Conservation (phyloP, 805 yeast species). For the Candida coleopterorum region DNA sequence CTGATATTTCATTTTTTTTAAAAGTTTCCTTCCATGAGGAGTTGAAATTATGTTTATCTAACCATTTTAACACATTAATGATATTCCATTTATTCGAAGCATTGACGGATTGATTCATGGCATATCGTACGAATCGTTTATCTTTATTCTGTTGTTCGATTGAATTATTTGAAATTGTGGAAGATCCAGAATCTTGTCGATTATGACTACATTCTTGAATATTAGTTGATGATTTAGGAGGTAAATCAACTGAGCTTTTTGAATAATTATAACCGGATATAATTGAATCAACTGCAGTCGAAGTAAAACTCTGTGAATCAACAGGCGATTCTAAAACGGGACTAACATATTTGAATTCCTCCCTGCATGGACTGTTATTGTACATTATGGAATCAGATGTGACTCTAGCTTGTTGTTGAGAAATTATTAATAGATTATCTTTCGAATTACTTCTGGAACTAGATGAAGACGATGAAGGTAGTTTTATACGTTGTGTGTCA, state of each 20-base stretch:
- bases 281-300: constrained; percentile 25
- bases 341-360: constrained; percentile 9
- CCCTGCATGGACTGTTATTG: constrained; percentile 1
- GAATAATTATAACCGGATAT: constrained; percentile 27
- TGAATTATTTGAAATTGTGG: constrained; percentile 28
- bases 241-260: constrained; percentile 16
- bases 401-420: constrained; percentile 7
- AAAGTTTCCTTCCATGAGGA: constrained; percentile 70
- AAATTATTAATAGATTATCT: constrained; percentile 1
- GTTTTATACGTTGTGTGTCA: constrained; percentile 11
- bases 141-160: constrained; percentile 28
- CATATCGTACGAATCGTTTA: constrained; percentile 38
- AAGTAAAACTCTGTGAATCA: constrained; percentile 12
- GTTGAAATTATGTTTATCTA: constrained; percentile 63
- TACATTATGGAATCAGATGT: constrained; percentile 22
- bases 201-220: constrained; percentile 12
- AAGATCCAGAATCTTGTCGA: constrained; percentile 34
- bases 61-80: constrained; percentile 65
- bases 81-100: constrained; percentile 56
- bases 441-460: constrained; percentile 2
- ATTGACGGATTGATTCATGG: constrained; percentile 29
- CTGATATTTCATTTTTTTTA: constrained; percentile 50
- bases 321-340: constrained; percentile 15
- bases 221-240: background rate
- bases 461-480: constrained; percentile 6